These are phyloP conservation scores for Dryas alaskensis DNA, from an alignment of 306 rosid species.

Conservation along the genomic window DNA sequence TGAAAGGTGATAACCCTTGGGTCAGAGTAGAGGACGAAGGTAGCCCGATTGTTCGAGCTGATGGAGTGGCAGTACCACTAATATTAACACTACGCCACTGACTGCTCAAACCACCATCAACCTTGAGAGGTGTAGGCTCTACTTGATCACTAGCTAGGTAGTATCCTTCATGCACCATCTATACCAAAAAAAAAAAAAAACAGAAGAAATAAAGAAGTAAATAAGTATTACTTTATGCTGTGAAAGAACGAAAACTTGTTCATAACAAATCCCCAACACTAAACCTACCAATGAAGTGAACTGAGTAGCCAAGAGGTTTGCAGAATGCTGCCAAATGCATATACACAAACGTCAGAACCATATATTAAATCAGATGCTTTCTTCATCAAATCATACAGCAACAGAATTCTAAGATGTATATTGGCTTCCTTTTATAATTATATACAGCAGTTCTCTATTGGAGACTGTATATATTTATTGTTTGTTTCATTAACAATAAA, in stretches of 20 bases:
- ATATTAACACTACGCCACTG: not conserved
- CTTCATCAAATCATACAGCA: not conserved
- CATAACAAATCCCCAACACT: not conserved
- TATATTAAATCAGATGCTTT: not conserved
- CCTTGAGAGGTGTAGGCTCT: not conserved
- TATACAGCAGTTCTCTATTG: not conserved
- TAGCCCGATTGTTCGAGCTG: constrained; percentile 1
- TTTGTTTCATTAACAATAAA: not conserved
- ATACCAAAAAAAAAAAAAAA: constrained; percentile 12
- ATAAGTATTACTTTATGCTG: not conserved
- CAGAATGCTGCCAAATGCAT: constrained; percentile 25
- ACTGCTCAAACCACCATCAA: constrained; percentile 9
- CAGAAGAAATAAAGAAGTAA: not conserved
- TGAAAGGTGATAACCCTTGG: constrained; percentile 6
- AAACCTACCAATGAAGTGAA: constrained; percentile 36
- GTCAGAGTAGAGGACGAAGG: constrained; percentile 4
- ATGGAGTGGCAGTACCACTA: not conserved
- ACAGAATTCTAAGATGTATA: not conserved
- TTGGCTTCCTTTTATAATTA: not conserved
- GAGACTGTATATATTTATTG: not conserved
- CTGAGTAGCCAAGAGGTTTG: constrained; percentile 30
- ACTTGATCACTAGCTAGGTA: constrained; percentile 20
- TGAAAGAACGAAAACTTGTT: constrained; percentile 4
- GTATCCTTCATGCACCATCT: constrained; percentile 44
- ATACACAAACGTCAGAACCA: constrained; percentile 18